Evolutionary conservation across 371 early-diverging fungal genomes (phyloP).

Genomic region (Mucor sp.): DNA sequence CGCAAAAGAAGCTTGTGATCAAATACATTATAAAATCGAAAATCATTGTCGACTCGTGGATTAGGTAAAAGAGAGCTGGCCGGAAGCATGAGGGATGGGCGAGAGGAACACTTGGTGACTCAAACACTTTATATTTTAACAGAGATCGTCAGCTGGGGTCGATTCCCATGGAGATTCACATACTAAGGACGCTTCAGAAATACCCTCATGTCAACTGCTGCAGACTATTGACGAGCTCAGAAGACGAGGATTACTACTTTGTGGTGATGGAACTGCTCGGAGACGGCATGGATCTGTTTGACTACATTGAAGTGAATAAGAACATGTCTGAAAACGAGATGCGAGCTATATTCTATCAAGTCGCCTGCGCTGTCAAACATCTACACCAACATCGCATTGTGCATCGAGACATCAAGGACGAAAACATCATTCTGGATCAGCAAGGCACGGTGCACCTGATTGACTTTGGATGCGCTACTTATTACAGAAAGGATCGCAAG

Average conservation of each 20-base stretch:
- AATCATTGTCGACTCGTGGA: slow-evolving; percentile 72
- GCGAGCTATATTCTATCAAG: slow-evolving; percentile 62
- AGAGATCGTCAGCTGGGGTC: slow-evolving; percentile 64
- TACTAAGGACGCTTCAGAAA: slow-evolving; percentile 59
- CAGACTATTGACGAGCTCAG: slow-evolving; percentile 56
- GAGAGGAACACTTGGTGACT: neutral
- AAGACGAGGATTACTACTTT: slow-evolving; percentile 71
- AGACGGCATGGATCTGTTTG: slow-evolving; percentile 74
- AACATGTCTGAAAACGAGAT: slow-evolving; percentile 61
- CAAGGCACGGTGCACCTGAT: slow-evolving; percentile 62
- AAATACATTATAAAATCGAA: slow-evolving; percentile 71
- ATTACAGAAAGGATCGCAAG: slow-evolving; percentile 55
- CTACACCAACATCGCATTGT: slow-evolving; percentile 72
- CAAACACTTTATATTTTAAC: neutral
- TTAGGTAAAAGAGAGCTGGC: neutral
- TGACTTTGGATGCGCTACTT: slow-evolving; percentile 80
- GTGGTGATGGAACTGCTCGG: slow-evolving; percentile 68
- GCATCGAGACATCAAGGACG: slow-evolving; percentile 81
- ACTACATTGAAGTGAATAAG: slow-evolving; percentile 70
- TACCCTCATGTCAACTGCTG: slow-evolving; percentile 66
- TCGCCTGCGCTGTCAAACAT: slow-evolving; percentile 67
- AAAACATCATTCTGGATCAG: slow-evolving; percentile 73
- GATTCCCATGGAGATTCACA: slow-evolving; percentile 73
- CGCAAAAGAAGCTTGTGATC: slow-evolving; percentile 56
- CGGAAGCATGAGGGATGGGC: neutral